A percentile compares a stretch with the other conserved stretches of the same genome.
phyloP scores from a whole-genome alignment of 306 rosid species.

The Erythrophleum fordii region DNA sequence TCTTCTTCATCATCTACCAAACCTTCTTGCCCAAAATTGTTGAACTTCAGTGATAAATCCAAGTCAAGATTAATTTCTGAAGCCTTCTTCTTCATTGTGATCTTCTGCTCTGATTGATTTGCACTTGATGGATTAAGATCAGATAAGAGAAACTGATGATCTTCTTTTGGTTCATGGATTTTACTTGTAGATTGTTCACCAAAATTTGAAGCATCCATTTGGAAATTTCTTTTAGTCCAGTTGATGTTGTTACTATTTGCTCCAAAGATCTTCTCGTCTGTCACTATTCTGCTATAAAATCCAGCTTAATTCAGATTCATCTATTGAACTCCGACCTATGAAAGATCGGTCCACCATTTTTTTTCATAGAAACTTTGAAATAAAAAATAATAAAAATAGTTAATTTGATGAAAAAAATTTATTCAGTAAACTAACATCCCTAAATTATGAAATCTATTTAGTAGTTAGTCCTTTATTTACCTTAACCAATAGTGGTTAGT shows the following conservation, averaged over 20 bases:
- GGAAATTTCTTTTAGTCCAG: constrained; percentile 34
- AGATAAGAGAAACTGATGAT: constrained; percentile 11
- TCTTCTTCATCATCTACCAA: constrained; percentile 24
- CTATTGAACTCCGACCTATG: background rate
- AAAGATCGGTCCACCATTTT: no score
- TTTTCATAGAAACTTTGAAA: no score
- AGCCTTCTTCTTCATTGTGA: constrained; percentile 7
- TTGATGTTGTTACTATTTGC: background rate
- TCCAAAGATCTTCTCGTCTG: background rate
- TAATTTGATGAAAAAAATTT: no score
- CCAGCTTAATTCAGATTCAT: constrained; percentile 50
- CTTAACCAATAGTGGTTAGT: no score
- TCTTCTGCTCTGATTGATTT: background rate
- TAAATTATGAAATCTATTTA: no score
- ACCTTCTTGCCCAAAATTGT: background rate
- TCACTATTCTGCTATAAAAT: constrained; percentile 37
- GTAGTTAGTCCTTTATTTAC: no score
- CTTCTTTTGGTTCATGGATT: constrained; percentile 44
- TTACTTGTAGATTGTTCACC: constrained; percentile 43
- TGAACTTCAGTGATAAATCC: constrained; percentile 23
- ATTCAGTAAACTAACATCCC: no score
- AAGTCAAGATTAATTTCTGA: constrained; percentile 27
- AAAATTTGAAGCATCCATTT: constrained; percentile 33
- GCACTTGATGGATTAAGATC: background rate
- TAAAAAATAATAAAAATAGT: no score